These are phyloP conservation scores for Sechiopsis laciniata DNA, from an alignment of 306 rosid species.

Conservation along the genomic window DNA sequence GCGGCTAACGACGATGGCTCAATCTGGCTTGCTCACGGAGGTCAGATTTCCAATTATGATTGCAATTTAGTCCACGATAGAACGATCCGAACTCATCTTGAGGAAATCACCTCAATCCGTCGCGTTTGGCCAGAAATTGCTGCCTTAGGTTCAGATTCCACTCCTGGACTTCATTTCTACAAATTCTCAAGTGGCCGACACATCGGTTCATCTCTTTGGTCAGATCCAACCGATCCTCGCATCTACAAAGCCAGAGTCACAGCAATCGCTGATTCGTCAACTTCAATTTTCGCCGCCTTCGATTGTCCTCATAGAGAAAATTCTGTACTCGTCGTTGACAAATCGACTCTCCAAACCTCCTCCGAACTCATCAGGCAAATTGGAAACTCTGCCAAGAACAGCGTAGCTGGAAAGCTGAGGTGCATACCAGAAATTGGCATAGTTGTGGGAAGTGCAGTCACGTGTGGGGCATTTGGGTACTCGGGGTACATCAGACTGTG, in stretches of 20 bases:
- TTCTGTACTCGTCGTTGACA: slow-evolving; percentile 59
- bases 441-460: slow-evolving; percentile 47
- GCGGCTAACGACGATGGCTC: slow-evolving; percentile 49
- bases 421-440: slow-evolving; percentile 56
- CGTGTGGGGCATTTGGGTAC: slow-evolving; percentile 68
- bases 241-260: slow-evolving; percentile 76
- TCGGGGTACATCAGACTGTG: slow-evolving; percentile 69
- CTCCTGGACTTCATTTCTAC: slow-evolving; percentile 67
- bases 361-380: slow-evolving; percentile 54
- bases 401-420: slow-evolving; percentile 50
- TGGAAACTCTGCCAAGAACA: slow-evolving; percentile 62
- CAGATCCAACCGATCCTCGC: slow-evolving; percentile 61
- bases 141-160: slow-evolving; percentile 54
- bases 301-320: slow-evolving; percentile 65
- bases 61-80: slow-evolving; percentile 47
- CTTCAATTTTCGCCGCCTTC: slow-evolving; percentile 55
- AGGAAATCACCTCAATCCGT: slow-evolving; percentile 56
- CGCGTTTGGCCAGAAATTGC: slow-evolving; percentile 67
- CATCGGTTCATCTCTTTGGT: slow-evolving; percentile 67
- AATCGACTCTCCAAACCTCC: slow-evolving; percentile 43
- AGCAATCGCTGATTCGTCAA: slow-evolving; percentile 45
- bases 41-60: slow-evolving; percentile 73
- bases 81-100: slow-evolving; percentile 69
- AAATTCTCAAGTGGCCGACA: slow-evolving; percentile 59
- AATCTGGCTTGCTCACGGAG: slow-evolving; percentile 85